phyloP scores from a whole-genome alignment of 768 basidiomycete genomes.

The Chlorophyllum brunneum region DNA sequence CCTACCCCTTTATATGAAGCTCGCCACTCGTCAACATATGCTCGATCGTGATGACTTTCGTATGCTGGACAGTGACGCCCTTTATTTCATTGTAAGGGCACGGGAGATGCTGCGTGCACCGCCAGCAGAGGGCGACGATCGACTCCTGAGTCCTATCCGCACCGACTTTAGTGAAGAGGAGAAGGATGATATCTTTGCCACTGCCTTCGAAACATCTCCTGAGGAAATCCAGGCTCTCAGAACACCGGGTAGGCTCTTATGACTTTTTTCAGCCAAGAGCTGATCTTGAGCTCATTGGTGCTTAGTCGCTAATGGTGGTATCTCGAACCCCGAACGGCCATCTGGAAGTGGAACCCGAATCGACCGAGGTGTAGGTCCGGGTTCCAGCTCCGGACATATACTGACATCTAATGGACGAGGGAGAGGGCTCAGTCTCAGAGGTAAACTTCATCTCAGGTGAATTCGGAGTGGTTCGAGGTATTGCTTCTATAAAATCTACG shows the following conservation, averaged over 20 bases:
- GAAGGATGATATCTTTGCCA: not conserved
- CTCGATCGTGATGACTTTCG: slow-evolving; percentile 4
- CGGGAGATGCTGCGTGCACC: slow-evolving; percentile 9
- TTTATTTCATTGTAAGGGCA: slow-evolving; percentile 4
- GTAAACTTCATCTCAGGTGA: too few relatives aligned
- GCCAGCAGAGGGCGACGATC: not conserved
- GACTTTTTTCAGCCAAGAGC: too few relatives aligned
- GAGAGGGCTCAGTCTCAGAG: not conserved
- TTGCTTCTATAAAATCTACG: too few relatives aligned
- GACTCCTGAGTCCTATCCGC: not conserved
- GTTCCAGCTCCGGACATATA: not conserved
- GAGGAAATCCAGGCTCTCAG: not conserved
- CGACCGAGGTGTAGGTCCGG: not conserved
- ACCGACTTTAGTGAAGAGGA: not conserved
- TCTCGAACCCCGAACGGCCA: not conserved
- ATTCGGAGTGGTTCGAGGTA: too few relatives aligned
- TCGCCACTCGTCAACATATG: slow-evolving; percentile 2
- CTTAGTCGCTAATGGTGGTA: not conserved
- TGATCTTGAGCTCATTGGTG: not conserved
- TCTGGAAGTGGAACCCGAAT: not conserved
- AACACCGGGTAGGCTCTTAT: not conserved
- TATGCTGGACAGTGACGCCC: not conserved
- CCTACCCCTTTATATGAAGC: slow-evolving; percentile 2
- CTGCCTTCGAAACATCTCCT: not conserved
- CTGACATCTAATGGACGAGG: not conserved